These are phyloP conservation scores for Aspergillus phoenicis DNA, from an alignment of 2,329 filamentous ascomycete genomes.

Conservation along the genomic window DNA sequence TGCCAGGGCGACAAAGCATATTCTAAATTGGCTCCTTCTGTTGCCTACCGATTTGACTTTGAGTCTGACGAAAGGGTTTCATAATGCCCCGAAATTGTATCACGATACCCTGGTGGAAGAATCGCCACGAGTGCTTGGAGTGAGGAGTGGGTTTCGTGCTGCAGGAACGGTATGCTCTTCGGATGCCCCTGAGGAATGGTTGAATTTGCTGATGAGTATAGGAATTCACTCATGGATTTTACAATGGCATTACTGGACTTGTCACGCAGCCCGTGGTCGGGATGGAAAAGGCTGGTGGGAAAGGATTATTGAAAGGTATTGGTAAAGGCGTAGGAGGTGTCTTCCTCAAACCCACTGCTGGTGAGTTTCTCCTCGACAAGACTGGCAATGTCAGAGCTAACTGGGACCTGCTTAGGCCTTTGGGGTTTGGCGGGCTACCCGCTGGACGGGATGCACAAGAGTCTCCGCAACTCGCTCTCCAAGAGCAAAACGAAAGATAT, in stretches of 20 bases:
- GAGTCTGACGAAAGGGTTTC: constrained; percentile 80
- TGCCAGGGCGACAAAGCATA: constrained; percentile 68
- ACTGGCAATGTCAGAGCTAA: neutral
- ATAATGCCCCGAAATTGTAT: constrained; percentile 83
- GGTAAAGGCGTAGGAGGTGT: constrained; percentile 82
- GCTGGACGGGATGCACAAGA: constrained; percentile 34
- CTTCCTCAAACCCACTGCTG: constrained; percentile 78
- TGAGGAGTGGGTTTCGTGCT: constrained; percentile 73
- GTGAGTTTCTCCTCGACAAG: constrained; percentile 45
- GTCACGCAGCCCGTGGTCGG: constrained; percentile 76
- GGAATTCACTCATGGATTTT: constrained; percentile 76
- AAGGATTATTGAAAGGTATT: constrained; percentile 75
- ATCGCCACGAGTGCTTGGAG: constrained; percentile 75
- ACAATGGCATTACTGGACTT: constrained; percentile 78
- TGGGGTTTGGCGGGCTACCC: constrained; percentile 37
- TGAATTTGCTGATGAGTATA: constrained; percentile 22
- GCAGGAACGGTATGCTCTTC: constrained; percentile 63
- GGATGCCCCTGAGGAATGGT: neutral
- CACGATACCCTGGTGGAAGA: constrained; percentile 80
- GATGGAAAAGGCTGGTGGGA: constrained; percentile 64
- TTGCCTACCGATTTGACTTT: constrained; percentile 84
- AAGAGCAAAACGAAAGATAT: constrained; percentile 32
- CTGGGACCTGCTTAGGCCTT: constrained; percentile 21
- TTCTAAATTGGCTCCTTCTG: constrained; percentile 74
- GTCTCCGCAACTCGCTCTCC: constrained; percentile 32